Percentiles rank a stretch among this genome's conserved stretches.
Evolutionary conservation across 768 basidiomycete genomes (phyloP).

Genomic region (Suillus weaverae): DNA sequence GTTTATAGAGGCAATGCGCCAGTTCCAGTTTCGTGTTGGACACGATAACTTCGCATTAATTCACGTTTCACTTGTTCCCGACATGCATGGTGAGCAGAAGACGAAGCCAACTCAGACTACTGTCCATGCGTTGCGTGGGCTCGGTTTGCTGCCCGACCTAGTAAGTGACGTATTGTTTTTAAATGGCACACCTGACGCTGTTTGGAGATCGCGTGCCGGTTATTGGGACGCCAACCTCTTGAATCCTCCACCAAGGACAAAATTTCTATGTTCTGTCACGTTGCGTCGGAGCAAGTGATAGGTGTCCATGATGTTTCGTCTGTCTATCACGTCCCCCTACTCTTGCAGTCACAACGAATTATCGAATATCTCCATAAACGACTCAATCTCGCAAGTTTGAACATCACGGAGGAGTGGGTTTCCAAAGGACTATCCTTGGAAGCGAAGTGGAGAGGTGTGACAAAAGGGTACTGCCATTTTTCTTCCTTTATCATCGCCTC

Average conservation of each 20-base stretch:
- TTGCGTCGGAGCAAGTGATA: slow-evolving; percentile 83
- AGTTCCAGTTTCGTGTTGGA: slow-evolving; percentile 98
- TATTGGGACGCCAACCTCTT: slow-evolving; percentile 79
- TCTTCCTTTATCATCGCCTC: not conserved
- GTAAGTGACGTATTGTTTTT: slow-evolving; percentile 41
- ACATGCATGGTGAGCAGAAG: slow-evolving; percentile 98
- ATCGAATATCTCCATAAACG: slow-evolving; percentile 79
- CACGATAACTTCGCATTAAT: slow-evolving; percentile 95
- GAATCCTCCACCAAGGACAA: slow-evolving; percentile 87
- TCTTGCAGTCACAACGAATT: slow-evolving; percentile 92
- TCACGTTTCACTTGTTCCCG: slow-evolving; percentile 96
- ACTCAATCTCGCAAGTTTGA: slow-evolving; percentile 65
- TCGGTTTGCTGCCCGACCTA: slow-evolving; percentile 91
- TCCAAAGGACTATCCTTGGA: slow-evolving; percentile 66
- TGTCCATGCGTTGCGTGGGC: slow-evolving; percentile 87
- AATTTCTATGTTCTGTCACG: slow-evolving; percentile 99
- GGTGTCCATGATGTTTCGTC: slow-evolving; percentile 96
- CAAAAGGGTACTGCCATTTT: slow-evolving; percentile 55
- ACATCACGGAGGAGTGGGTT: slow-evolving; percentile 54
- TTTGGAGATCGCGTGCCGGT: slow-evolving; percentile 86
- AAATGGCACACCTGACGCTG: slow-evolving; percentile 1
- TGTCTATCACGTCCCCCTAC: slow-evolving; percentile 94
- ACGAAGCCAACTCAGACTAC: slow-evolving; percentile 99
- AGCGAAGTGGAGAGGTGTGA: slow-evolving; percentile 80
- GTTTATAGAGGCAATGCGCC: slow-evolving; percentile 98